Conservation (phyloP, 306 rosid genomes). For the Alnus glutinosa region DNA sequence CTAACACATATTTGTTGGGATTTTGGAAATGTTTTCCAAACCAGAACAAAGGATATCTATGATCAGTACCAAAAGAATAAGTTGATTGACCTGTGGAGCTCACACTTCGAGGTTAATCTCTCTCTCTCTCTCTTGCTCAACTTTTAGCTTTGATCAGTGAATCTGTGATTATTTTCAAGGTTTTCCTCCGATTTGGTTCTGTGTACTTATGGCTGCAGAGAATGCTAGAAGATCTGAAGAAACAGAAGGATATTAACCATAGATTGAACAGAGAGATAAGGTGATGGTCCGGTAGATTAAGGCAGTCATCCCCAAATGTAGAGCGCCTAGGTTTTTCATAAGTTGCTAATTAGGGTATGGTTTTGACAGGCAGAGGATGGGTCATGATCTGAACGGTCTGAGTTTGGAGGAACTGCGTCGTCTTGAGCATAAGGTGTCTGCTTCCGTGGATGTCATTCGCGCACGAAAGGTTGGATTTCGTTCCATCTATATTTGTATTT, state of each 20-base stretch:
- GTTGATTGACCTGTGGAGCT: slow-evolving; percentile 65
- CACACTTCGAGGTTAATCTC: slow-evolving; percentile 65
- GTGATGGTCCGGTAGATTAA: slow-evolving; percentile 30
- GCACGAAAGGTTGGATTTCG: slow-evolving; percentile 52
- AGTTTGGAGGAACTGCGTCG: slow-evolving; percentile 45
- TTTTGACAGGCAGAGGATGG: slow-evolving; percentile 66
- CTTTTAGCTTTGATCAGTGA: not conserved
- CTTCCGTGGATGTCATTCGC: slow-evolving; percentile 54
- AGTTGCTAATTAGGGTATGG: slow-evolving; percentile 1
- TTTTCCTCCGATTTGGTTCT: slow-evolving; percentile 3
- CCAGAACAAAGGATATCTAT: slow-evolving; percentile 58
- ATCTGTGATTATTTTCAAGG: not conserved
- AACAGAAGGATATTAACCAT: slow-evolving; percentile 58
- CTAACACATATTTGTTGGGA: not conserved
- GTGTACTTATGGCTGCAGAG: slow-evolving; percentile 35
- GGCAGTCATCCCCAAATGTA: not conserved
- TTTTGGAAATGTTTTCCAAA: not conserved
- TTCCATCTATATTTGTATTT: not conserved
- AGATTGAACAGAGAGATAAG: slow-evolving; percentile 73
- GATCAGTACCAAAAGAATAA: slow-evolving; percentile 65
- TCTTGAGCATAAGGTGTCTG: slow-evolving; percentile 53
- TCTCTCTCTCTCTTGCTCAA: not conserved
- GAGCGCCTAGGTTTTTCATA: not conserved
- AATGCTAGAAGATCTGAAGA: slow-evolving; percentile 64
- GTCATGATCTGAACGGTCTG: slow-evolving; percentile 55